Evolutionary conservation across 176 grass and related monocot genomes (phyloP), one percentile per base, ranked within the genome.

Genomic region (Stipa capillata): DNA sequence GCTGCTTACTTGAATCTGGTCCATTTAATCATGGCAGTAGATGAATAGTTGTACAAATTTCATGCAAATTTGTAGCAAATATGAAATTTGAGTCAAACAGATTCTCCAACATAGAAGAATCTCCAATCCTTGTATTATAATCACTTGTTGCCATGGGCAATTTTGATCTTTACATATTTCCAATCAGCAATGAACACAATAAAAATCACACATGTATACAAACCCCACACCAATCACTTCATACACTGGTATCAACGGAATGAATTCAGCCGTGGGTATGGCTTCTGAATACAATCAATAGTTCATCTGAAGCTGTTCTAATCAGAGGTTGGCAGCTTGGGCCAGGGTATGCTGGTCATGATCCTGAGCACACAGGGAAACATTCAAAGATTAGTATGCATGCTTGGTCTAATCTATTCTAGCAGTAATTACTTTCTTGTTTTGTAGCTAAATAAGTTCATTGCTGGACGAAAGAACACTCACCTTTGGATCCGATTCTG

Each of bases 401-500:
- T 1, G 33, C 61, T 37, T 4, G 21, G 16, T 64, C n/a, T 25
- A 32, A 3, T 61, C 28, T 25, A 32, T 1, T 61, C 28, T 61
- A 69, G 36, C 40, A 8, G 68, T 7, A 83, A 42, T 54, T 62
- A 40, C 3, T 45, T 65, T 23, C 25, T 27, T 67, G 6, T 25
- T 79, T 88, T n/a, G 29, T 9, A 74, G 63, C 65, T 48, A 70
- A 74, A n/a, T n/a, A n/a, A n/a, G 3, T 51, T 39, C 0, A 43
- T 14, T 70, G 59, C 54, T 21, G 40, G 43, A 53, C 2, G 45
- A 17, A 20, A 69, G 7, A 20, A 47, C 9, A 21, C 71, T 93
- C 55, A 97, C 94, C 94, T 93, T 41, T 82, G 71, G 17, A 97
- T 34, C 51, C 87, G 77, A 17, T 77, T 84, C 55, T 84, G 85